Conservation (phyloP, 768 basidiomycete genomes). For the Russula abietina region DNA sequence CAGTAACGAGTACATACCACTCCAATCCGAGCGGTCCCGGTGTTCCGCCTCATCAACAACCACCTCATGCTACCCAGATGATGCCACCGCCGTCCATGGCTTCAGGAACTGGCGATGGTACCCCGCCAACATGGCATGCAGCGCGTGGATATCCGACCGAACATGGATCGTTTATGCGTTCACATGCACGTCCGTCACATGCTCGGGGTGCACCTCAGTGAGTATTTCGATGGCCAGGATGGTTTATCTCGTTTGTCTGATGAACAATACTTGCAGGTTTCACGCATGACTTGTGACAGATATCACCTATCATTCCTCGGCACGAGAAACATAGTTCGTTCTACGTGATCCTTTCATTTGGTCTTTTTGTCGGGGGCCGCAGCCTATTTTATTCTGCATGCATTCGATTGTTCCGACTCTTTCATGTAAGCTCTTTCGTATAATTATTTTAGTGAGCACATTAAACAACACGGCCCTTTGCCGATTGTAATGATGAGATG, state of each 20-base stretch:
- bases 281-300: constrained; percentile 7
- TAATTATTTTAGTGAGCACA: constrained; percentile 12
- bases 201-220: constrained; percentile 18
- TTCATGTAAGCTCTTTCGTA: constrained; percentile 2
- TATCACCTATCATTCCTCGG: not conserved
- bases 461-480: not conserved
- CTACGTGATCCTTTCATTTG: not conserved
- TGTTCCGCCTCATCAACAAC: constrained; percentile 15
- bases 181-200: constrained; percentile 18
- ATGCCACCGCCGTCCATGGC: constrained; percentile 19
- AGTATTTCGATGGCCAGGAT: not conserved
- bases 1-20: constrained; percentile 11
- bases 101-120: constrained; percentile 11
- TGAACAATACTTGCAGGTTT: constrained; percentile 2
- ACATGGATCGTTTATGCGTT: constrained; percentile 20
- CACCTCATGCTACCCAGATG: constrained; percentile 16
- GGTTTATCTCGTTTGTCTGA: not conserved
- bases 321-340: not conserved
- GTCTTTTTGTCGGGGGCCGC: not conserved
- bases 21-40: constrained; percentile 16
- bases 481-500: constrained; percentile 9
- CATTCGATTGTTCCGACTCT: not conserved
- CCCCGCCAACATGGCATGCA: constrained; percentile 6
- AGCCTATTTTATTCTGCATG: not conserved
- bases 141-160: constrained; percentile 16